Conservation (phyloP, 441 rosid genomes). For the Populus hybrid region DNA sequence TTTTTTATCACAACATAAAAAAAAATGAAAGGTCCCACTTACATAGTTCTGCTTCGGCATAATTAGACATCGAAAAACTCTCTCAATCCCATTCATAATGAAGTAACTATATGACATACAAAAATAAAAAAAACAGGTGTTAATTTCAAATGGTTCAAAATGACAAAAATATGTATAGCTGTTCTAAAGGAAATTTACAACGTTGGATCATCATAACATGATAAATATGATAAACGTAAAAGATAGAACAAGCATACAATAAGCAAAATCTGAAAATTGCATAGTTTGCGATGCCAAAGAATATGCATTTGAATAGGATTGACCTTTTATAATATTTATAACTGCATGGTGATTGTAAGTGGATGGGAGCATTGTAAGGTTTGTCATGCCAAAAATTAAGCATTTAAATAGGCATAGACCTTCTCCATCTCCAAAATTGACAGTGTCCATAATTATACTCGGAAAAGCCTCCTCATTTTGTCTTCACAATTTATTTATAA, state of each 20-base stretch:
- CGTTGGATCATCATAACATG: not conserved
- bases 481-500: not conserved
- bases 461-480: not conserved
- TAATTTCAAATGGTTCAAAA: not conserved
- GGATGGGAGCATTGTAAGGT: not conserved
- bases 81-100: constrained; percentile 90
- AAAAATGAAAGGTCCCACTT: constrained; percentile 31
- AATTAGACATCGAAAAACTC: constrained; percentile 81
- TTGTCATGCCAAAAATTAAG: not conserved
- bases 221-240: constrained; percentile 5
- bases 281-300: not conserved
- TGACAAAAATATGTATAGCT: not conserved
- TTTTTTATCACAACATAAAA: not conserved
- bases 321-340: not conserved
- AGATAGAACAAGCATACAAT: not conserved
- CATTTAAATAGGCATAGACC: not conserved
- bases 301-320: not conserved
- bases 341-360: not conserved
- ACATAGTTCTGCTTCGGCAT: constrained; percentile 92
- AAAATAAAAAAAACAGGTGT: constrained; percentile 12
- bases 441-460: not conserved
- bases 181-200: constrained; percentile 1
- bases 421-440: not conserved
- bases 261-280: not conserved
- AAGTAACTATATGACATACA: constrained; percentile 56